Evolutionary conservation across 1,139 yeast species (phyloP).

Genomic region (Hansenula sp.): DNA sequence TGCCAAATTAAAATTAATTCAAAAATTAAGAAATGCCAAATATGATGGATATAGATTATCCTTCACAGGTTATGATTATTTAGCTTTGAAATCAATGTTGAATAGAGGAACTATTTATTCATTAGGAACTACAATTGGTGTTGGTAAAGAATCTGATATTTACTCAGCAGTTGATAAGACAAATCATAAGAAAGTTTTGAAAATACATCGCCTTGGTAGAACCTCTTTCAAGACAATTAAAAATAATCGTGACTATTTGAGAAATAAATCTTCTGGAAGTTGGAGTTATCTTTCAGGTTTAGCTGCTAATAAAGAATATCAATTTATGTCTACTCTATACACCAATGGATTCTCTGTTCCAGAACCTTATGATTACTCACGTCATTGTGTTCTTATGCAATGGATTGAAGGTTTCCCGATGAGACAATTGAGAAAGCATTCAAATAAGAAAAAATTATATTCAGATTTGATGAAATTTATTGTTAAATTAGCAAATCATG

Average conservation of each 20-base stretch:
- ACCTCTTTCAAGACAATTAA: conserved; percentile 90
- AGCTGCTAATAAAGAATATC: conserved; percentile 90
- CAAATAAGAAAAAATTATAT: conserved; percentile 66
- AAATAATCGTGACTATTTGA: conserved; percentile 87
- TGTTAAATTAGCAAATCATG: conserved; percentile 78
- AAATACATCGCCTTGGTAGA: conserved; percentile 90
- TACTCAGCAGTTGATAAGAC: conserved; percentile 73
- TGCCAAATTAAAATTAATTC: conserved; percentile 78
- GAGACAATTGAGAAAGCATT: conserved; percentile 74
- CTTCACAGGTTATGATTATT: conserved; percentile 85
- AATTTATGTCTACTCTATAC: conserved; percentile 75
- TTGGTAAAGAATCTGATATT: conserved; percentile 96
- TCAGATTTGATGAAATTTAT: conserved; percentile 84
- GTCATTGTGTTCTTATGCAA: conserved; percentile 94
- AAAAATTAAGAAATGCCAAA: conserved; percentile 77
- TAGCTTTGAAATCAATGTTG: conserved; percentile 80
- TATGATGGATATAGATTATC: conserved; percentile 92
- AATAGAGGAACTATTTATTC: conserved; percentile 72
- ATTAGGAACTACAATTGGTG: conserved; percentile 87
- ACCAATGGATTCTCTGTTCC: conserved; percentile 84
- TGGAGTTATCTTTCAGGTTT: conserved; percentile 93
- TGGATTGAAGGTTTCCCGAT: conserved; percentile 84
- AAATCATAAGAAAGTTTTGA: conserved; percentile 69
- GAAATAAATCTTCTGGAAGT: conserved; percentile 52
- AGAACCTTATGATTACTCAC: conserved; percentile 78